Evolutionary conservation across 768 basidiomycete genomes (phyloP).

Genomic region (Suillus alpinus): DNA sequence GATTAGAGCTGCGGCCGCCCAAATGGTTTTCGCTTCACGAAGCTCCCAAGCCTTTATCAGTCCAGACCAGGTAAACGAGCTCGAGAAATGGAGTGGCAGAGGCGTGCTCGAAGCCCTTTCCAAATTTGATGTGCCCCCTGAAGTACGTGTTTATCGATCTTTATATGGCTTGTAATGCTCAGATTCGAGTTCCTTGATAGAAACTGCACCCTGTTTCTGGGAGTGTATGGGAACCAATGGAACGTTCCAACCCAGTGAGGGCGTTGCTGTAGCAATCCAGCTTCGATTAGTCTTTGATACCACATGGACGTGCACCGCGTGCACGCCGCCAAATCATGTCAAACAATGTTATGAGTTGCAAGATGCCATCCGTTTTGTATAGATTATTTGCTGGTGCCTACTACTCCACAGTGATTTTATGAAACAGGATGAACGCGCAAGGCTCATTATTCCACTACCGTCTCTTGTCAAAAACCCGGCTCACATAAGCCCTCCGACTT

Average conservation of each 20-base stretch:
- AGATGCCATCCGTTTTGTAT: not conserved
- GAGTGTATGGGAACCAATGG: slow-evolving; percentile 53
- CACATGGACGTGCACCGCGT: not conserved
- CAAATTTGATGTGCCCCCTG: slow-evolving; percentile 43
- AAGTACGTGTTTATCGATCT: slow-evolving; percentile 38
- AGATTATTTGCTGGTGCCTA: not conserved
- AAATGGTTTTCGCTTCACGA: slow-evolving; percentile 82
- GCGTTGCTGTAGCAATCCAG: slow-evolving; percentile 8
- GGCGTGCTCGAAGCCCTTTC: slow-evolving; percentile 59
- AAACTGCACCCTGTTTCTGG: slow-evolving; percentile 50
- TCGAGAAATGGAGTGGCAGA: slow-evolving; percentile 62
- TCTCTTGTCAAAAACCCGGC: not conserved
- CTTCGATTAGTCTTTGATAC: not conserved
- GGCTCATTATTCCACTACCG: not conserved
- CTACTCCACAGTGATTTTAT: not conserved
- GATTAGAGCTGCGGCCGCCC: slow-evolving; percentile 76
- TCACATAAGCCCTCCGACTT: not conserved
- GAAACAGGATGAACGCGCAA: not conserved
- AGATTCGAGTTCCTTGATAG: slow-evolving; percentile 31
- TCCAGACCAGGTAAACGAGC: slow-evolving; percentile 54
- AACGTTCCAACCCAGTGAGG: not conserved
- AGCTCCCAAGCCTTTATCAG: slow-evolving; percentile 72
- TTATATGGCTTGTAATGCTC: slow-evolving; percentile 6
- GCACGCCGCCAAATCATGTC: not conserved
- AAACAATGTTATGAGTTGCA: not conserved